Base-by-base conservation (phyloP, 768 basidiomycete species). In the Pleurotus salmoneostramineus region DNA sequence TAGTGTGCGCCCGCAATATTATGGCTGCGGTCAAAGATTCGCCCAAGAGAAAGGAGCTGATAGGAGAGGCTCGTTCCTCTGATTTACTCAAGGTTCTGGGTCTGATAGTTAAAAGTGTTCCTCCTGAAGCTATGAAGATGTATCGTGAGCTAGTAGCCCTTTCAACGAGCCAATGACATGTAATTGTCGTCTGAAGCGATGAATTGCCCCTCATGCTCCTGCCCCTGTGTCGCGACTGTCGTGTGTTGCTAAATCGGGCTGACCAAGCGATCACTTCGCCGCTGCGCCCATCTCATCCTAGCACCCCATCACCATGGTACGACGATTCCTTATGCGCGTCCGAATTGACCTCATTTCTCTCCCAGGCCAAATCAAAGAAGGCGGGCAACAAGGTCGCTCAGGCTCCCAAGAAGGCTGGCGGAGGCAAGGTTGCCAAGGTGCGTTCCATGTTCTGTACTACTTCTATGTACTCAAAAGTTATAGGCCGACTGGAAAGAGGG, bases 401-500 rank as follows among this genome's bases (percentile, higher is more conserved):
- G 44, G 71, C 84, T 50, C 72, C 84, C 12, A 91, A 89, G 81
- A 87, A 86, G 72, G 70, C 77, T 34, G 78, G 75, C 52, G 72
- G 72, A 58, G 66, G 72, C 69, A 91, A 87, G 71, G 87, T 93
- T 33, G 89, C 88, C 31, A 93, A 93, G 83, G 91, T 91, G 65
- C 62, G 64, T 55, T 31, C 46, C 34, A n/a, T 48, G 34, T n/a
- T 40, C 34, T 21, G 17, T 37, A 34, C 48, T 21, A 35, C n/a
- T 43, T 27, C 5, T n/a, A 58, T 50, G 17, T 34, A 42, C 43
- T 43, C 5, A 55, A 21, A 6, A 33, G 14, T 8, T 12, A 34
- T 62, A 98, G 95, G 96, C 96, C 50, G 96, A 98, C 71, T 99
- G 96, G 96, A 96, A 96, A 74, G 96, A 98, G 68, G 95, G 95